Base-by-base conservation (phyloP, 768 basidiomycete species). In the Tulasnella sp. region DNA sequence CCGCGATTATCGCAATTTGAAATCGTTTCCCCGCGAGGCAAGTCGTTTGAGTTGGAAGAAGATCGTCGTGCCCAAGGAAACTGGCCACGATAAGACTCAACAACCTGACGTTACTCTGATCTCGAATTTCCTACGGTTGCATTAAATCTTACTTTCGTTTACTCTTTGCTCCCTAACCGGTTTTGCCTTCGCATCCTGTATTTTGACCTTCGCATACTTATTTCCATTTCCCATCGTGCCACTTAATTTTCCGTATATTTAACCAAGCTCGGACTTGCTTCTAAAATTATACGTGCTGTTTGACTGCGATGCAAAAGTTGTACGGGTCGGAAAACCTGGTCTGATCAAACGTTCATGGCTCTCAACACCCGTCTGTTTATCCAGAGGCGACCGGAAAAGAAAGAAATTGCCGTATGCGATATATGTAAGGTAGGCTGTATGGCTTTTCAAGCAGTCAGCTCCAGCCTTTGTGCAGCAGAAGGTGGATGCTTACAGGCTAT, bases 1-100 rank as follows among this genome's bases (percentile, higher is more conserved):
- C 80, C 80, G 21, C 76, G 80, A 44, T 19, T 77, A 24, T 81
- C 80, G 52, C 80, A 79, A 58, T 81, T 81, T 34, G 80, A 81
- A 48, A 81, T 81, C 46, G 80, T 81, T 27, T 73, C 80, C 21
- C 80, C 80, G 39, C 42, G 48, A 21, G 40, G 40, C 36, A 40
- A 56, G 40, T 52, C 78, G 40, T 72, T 79, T 46, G 78, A 79
- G 42, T 34, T 79, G 31, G 73, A 79, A 74, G 52, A 56, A 40
- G 76, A 62, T 27, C 73, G 44, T 14, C 73, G 73, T 68, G 34
- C 8, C 16, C 62, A 62, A 62, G 58, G 8, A 12, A 62, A 62
- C 58, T 21, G 58, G 58, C 24, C 24, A 31, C 58, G 62, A 36
- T 68, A 36, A 68, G 18, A 27, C 16, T 34, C 24, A 68, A 16